Evolutionary conservation across 2,329 filamentous ascomycete genomes (phyloP).

Genomic region (Tolypocladium guangdongense): DNA sequence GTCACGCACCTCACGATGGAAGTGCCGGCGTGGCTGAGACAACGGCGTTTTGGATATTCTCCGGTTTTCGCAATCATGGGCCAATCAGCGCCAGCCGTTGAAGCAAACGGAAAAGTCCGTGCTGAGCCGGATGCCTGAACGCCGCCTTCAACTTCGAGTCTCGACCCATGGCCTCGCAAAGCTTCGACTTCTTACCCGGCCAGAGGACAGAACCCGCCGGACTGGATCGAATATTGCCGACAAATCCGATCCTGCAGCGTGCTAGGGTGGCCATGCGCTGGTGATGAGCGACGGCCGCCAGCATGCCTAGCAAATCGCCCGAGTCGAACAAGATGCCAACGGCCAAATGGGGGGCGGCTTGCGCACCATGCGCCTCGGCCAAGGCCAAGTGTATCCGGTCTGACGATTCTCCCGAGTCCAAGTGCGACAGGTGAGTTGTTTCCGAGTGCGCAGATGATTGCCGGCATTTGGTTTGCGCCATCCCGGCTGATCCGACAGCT

Average conservation of each 20-base stretch:
- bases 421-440: conserved; percentile 33
- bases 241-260: not conserved
- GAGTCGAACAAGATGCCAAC: conserved; percentile 21
- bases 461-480: not conserved
- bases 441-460: not conserved
- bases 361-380: conserved; percentile 34
- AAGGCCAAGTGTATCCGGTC: conserved; percentile 40
- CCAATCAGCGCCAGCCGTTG: conserved; percentile 4
- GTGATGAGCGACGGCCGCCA: conserved; percentile 1
- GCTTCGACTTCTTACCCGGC: not conserved
- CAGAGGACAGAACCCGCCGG: conserved; percentile 8
- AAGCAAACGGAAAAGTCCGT: not conserved
- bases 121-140: not conserved
- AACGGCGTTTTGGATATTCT: conserved; percentile 2
- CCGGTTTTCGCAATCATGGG: not conserved
- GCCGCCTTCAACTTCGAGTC: not conserved
- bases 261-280: conserved; percentile 3
- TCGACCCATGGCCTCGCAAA: not conserved
- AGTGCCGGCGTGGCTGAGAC: not conserved
- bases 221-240: conserved; percentile 5
- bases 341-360: conserved; percentile 39
- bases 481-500: not conserved
- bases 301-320: conserved; percentile 1
- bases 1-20: too few species aligned
- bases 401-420: conserved; percentile 22